Conservation (phyloP, 1,139 yeast genomes). For the Taphrina wiesneri region DNA sequence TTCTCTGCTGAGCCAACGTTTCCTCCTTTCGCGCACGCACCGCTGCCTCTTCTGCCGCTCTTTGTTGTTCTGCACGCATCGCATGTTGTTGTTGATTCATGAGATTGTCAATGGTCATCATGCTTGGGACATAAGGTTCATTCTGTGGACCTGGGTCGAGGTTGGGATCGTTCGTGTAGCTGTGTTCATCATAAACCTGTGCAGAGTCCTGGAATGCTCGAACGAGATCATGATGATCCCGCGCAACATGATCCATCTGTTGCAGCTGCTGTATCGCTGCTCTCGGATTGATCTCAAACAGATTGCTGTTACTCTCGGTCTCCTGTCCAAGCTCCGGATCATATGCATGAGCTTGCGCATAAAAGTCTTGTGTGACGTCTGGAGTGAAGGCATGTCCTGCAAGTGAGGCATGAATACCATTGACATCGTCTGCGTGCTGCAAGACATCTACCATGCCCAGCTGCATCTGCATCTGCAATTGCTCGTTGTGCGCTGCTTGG, state of each 20-base stretch:
- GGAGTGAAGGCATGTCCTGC: not conserved
- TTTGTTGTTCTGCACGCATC: conserved; percentile 14
- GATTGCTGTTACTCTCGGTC: conserved; percentile 5
- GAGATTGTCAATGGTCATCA: conserved; percentile 25
- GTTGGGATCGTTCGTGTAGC: not conserved
- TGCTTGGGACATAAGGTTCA: conserved; percentile 18
- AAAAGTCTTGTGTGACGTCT: conserved; percentile 15
- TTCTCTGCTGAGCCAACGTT: conserved; percentile 8
- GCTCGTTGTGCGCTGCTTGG: conserved; percentile 10
- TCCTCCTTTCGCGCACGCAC: conserved; percentile 20
- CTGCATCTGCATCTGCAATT: conserved; percentile 22
- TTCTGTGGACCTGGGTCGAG: conserved; percentile 1
- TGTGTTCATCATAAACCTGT: not conserved
- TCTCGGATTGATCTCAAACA: conserved; percentile 21
- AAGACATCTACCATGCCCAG: conserved; percentile 13
- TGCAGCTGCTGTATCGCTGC: conserved; percentile 18
- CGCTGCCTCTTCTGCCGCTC: conserved; percentile 17
- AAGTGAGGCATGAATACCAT: not conserved
- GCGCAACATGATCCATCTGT: not conserved
- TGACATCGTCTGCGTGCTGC: not conserved
- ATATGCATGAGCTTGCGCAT: conserved; percentile 1
- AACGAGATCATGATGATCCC: conserved; percentile 10
- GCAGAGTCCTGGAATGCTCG: not conserved
- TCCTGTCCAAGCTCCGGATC: conserved; percentile 1
- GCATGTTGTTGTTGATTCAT: conserved; percentile 17